These are phyloP conservation scores for Penicillium sp. DNA, from an alignment of 2,329 filamentous ascomycete species.

Conservation along the genomic window DNA sequence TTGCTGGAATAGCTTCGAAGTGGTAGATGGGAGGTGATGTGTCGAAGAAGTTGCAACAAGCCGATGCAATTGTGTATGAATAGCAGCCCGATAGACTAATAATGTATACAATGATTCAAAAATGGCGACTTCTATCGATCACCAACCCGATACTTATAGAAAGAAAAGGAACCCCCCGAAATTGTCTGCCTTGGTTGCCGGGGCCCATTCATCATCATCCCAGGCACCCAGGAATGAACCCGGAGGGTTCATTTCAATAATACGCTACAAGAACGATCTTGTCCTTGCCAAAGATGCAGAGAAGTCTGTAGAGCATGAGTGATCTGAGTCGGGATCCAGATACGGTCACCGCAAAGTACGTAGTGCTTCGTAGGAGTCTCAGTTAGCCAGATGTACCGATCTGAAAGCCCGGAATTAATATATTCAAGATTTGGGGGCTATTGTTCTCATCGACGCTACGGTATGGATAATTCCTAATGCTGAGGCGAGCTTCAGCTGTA, in stretches of 20 bases:
- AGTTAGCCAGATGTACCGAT: not conserved
- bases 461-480: constrained; percentile 1
- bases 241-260: not conserved
- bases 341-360: not conserved
- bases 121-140: not conserved
- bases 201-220: not conserved
- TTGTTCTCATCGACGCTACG: not conserved
- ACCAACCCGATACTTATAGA: not conserved
- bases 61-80: constrained; percentile 3
- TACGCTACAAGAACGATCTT: not conserved
- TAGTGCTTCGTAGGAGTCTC: not conserved
- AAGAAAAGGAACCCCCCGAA: not conserved
- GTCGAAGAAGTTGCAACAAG: not conserved
- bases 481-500: constrained; percentile 5
- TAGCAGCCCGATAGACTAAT: constrained; percentile 1
- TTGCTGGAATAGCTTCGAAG: not conserved
- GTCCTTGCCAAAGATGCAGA: constrained; percentile 1
- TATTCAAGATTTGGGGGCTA: not conserved
- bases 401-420: not conserved
- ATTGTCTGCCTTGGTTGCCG: constrained; percentile 11
- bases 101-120: not conserved
- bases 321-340: constrained; percentile 15
- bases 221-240: constrained; percentile 9
- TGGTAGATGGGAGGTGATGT: not conserved
- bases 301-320: constrained; percentile 16